Evolutionary conservation across 2,329 filamentous ascomycete genomes (phyloP), one percentile per base, ranked within the genome.

Genomic region (Penicillium sp.): DNA sequence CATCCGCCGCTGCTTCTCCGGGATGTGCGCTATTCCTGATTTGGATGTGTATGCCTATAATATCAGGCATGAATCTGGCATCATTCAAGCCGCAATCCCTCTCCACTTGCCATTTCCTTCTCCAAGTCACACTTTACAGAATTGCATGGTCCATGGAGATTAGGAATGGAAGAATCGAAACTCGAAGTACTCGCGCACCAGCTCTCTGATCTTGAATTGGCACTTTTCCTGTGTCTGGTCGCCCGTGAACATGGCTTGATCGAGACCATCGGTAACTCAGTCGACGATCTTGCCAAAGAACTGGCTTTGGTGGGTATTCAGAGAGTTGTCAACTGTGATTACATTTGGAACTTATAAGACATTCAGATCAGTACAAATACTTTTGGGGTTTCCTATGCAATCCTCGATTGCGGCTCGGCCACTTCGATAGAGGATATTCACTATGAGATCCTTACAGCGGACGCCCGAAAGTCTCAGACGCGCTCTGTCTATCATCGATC

Each of bases 161-260:
- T 18, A 25, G 36, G 6, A 31, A 84, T 84, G 80, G 78, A 76
- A 62, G 70, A 77, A 67, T 71, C 75, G 56, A 64, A 67, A 39
- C 71, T 88, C 45, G 69, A 82, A 44, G 71, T 76, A 47, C 83
- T 82, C 62, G 76, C 93, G 52, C 84, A 89, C 57, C 75, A 79
- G 51, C 73, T 96, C 47, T 85, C 82, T 56, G 89, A 95, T 67
- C 74, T 95, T 27, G 89, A 95, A 66, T 77, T 96, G 42, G 92
- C 90, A 15, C 69, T 84, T 10, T 74, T 96, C 27, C 76, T 95
- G 34, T 89, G 84, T 58, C 76, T 96, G 35, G 74, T 88, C 45
- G 80, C 82, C 42, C 76, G 82, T 49, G 85, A 95, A 62, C 89
- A 96, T 63, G 95, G 87, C 67, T 80, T 96, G 52, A 79, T 96